Evolutionary conservation across 768 basidiomycete genomes (phyloP).

Genomic region (Mycena albidolilacea): DNA sequence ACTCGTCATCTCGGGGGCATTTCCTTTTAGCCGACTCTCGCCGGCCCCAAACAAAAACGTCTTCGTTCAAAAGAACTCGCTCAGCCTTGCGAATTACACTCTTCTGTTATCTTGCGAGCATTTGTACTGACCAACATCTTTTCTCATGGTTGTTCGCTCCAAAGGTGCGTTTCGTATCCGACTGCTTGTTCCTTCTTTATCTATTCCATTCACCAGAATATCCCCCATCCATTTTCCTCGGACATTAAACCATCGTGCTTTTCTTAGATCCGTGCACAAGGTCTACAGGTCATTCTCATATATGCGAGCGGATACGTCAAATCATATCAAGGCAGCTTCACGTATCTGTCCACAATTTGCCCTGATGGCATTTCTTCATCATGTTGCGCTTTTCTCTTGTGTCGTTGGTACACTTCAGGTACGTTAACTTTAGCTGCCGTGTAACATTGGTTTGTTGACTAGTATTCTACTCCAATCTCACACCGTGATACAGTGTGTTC

Average conservation of each 20-base stretch:
- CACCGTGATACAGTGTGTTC: conserved; percentile 1
- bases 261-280: background rate
- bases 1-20: too few relatives aligned
- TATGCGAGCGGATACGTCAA: background rate
- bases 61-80: background rate
- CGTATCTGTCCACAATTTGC: too few relatives aligned
- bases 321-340: too few relatives aligned
- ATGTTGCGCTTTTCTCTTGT: background rate
- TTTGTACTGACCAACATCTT: background rate
- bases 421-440: conserved; percentile 1
- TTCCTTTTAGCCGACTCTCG: background rate
- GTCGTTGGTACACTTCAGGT: background rate
- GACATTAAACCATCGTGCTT: background rate
- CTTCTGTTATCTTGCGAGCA: too few relatives aligned
- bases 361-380: background rate
- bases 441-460: background rate
- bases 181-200: background rate
- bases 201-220: background rate
- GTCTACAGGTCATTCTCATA: background rate
- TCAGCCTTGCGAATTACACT: background rate
- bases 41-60: background rate
- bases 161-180: background rate
- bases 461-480: background rate
- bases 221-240: background rate
- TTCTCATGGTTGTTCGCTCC: background rate